phyloP scores from a whole-genome alignment of 2,329 filamentous ascomycete genomes.

The Microascus cirrosus region DNA sequence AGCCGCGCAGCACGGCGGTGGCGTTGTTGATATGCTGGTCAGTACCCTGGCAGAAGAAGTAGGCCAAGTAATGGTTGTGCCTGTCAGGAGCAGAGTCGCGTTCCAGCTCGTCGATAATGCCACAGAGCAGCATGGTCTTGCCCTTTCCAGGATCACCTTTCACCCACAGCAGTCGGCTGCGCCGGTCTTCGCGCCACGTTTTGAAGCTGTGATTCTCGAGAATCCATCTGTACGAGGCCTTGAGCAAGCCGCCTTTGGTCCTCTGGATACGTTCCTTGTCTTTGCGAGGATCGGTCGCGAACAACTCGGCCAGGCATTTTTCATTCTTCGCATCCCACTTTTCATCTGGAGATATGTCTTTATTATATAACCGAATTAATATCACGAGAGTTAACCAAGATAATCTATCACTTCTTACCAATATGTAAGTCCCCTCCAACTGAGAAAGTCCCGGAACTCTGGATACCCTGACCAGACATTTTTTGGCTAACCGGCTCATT shows the following conservation, averaged over 20 bases:
- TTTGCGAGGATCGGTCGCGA: conserved; percentile 15
- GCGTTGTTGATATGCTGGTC: conserved; percentile 23
- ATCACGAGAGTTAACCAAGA: too few relatives aligned
- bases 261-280: conserved; percentile 20
- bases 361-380: too few relatives aligned
- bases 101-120: conserved; percentile 18
- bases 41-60: conserved; percentile 33
- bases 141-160: conserved; percentile 27
- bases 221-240: conserved; percentile 20
- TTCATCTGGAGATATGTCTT: too few relatives aligned
- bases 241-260: conserved; percentile 13
- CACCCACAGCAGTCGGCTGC: conserved; percentile 21
- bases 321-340: too few relatives aligned
- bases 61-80: conserved; percentile 12
- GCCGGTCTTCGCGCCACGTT: conserved; percentile 11
- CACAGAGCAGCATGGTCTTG: conserved; percentile 29
- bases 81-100: neutral
- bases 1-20: conserved; percentile 25
- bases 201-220: conserved; percentile 13
- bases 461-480: too few relatives aligned
- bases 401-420: too few relatives aligned
- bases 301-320: too few relatives aligned
- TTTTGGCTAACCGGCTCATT: too few relatives aligned
- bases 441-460: too few relatives aligned
- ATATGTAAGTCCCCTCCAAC: too few relatives aligned